Percentiles rank a stretch among this genome's conserved stretches.
Conservation (phyloP, 2,329 filamentous ascomycete genomes). For the Botrytis galanthina region DNA sequence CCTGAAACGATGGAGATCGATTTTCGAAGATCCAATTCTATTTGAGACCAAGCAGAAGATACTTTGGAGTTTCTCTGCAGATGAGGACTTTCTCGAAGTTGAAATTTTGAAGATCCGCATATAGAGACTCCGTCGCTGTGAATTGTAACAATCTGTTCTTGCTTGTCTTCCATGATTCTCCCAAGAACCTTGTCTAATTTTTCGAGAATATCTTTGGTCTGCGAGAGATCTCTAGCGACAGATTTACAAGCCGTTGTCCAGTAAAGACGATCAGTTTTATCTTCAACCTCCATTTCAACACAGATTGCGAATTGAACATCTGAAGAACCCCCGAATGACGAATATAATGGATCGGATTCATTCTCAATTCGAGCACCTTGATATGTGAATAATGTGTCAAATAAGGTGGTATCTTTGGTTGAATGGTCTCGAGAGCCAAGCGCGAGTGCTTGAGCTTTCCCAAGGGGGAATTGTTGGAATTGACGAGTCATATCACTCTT, state of each 20-base stretch:
- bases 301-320: conserved; percentile 80
- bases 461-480: conserved; percentile 74
- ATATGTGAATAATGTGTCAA: conserved; percentile 66
- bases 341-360: conserved; percentile 29
- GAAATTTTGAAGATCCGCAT: conserved; percentile 58
- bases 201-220: conserved; percentile 52
- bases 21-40: conserved; percentile 43
- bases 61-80: neutral
- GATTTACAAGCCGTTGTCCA: conserved; percentile 74
- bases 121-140: conserved; percentile 54
- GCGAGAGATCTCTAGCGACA: conserved; percentile 47
- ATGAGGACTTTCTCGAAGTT: conserved; percentile 5
- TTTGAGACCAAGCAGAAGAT: conserved; percentile 35
- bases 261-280: conserved; percentile 46
- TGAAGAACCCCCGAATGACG: conserved; percentile 49
- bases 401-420: conserved; percentile 45
- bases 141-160: conserved; percentile 55
- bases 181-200: conserved; percentile 59
- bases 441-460: conserved; percentile 60
- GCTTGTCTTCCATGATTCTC: conserved; percentile 51
- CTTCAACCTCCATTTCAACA: conserved; percentile 70
- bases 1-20: conserved; percentile 59
- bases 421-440: conserved; percentile 34
- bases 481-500: conserved; percentile 64
- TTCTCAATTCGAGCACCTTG: conserved; percentile 48